Evolutionary conservation across 139 green algal species (phyloP).

Genomic region (Closterium sp.): DNA sequence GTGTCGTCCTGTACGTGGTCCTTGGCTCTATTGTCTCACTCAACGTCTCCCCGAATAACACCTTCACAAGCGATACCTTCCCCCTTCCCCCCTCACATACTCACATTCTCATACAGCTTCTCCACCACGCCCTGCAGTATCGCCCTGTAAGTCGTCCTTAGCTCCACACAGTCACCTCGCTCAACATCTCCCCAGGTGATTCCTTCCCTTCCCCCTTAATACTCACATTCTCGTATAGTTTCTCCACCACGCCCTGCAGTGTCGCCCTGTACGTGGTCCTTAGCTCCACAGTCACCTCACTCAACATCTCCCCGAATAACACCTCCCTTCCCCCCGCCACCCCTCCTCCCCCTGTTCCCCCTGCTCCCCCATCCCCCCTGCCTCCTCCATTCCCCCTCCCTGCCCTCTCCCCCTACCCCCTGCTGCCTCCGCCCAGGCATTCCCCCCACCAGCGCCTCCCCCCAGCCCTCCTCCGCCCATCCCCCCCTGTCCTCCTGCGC

Average conservation of each 20-base stretch:
- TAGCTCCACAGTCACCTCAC: slow-evolving; percentile 40
- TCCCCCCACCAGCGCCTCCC: not conserved
- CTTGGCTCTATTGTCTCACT: no score
- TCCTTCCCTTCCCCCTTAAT: no score
- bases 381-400: not conserved
- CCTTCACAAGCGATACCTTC: no score
- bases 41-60: no score
- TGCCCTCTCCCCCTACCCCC: not conserved
- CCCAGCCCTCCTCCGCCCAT: not conserved
- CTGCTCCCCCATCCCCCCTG: not conserved
- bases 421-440: not conserved
- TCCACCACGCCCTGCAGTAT: slow-evolving; percentile 38
- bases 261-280: slow-evolving; percentile 42
- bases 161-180: slow-evolving; percentile 42
- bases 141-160: slow-evolving; percentile 49
- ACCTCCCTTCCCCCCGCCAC: not conserved
- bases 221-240: slow-evolving; percentile 44
- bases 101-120: slow-evolving; percentile 44
- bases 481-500: not conserved
- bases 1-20: no score
- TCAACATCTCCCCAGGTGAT: not conserved
- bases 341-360: not conserved
- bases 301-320: slow-evolving; percentile 33
- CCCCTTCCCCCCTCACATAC: not conserved
- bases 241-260: slow-evolving; percentile 32